Conservation (phyloP, 1,284 basidiomycete species). For the Polyporus tsugae region DNA sequence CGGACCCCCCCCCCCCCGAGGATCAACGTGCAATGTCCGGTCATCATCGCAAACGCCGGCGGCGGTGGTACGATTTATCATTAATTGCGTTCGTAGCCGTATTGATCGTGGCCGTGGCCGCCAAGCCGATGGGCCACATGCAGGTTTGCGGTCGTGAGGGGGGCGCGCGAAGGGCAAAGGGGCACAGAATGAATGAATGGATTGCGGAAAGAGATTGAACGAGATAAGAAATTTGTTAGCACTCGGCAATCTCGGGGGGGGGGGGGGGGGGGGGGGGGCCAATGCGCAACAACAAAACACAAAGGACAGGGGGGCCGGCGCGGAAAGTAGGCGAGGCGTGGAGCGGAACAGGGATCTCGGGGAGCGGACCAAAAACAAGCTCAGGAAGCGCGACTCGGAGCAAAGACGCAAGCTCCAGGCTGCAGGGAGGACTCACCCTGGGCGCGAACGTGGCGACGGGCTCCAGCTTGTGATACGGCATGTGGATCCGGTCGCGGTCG, state of each 20-base stretch:
- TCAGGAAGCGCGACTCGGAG: neutral
- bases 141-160: neutral
- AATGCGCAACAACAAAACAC: neutral
- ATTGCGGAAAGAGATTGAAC: constrained; percentile 1
- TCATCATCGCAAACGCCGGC: constrained; percentile 2
- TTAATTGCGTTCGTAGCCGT: neutral
- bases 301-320: neutral
- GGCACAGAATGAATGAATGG: neutral
- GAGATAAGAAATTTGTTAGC: neutral
- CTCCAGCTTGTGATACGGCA: constrained; percentile 59
- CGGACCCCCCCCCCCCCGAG: neutral
- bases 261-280: neutral
- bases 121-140: constrained; percentile 5
- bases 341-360: neutral
- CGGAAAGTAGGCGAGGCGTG: neutral
- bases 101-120: neutral
- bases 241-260: constrained; percentile 1
- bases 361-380: neutral
- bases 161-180: neutral
- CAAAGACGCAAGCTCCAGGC: neutral
- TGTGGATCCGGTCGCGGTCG: constrained; percentile 59
- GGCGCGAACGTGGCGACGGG: constrained; percentile 59
- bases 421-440: constrained; percentile 46
- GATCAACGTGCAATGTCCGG: neutral
- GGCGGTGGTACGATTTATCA: neutral